Evolutionary conservation across 2,329 filamentous ascomycete genomes (phyloP).

Genomic region (Tolypocladium album): DNA sequence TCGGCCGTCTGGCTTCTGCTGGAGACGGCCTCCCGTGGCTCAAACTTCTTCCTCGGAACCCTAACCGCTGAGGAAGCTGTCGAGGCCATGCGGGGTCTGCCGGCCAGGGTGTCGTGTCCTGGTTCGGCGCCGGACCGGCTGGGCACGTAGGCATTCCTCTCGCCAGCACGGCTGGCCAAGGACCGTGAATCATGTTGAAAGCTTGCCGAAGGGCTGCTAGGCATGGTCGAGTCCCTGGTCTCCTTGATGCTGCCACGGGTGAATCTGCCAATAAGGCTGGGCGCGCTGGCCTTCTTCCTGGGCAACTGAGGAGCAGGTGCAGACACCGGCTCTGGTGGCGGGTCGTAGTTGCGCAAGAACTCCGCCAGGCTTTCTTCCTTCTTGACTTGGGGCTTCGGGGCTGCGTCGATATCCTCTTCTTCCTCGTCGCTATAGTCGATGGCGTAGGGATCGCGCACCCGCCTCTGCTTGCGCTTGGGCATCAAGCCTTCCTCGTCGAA

Average conservation of each 20-base stretch:
- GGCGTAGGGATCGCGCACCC: slow-evolving; percentile 84
- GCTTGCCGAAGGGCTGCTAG: slow-evolving; percentile 13
- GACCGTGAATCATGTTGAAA: slow-evolving; percentile 19
- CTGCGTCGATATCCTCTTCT: slow-evolving; percentile 31
- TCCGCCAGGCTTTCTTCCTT: slow-evolving; percentile 62
- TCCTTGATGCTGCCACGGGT: slow-evolving; percentile 19
- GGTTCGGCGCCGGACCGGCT: slow-evolving; percentile 40
- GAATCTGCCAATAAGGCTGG: slow-evolving; percentile 52
- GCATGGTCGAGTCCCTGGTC: slow-evolving; percentile 15
- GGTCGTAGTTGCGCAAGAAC: slow-evolving; percentile 60
- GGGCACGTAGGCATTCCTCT: slow-evolving; percentile 34
- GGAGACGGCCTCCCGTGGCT: slow-evolving; percentile 40
- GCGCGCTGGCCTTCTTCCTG: slow-evolving; percentile 55
- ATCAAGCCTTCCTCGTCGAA: slow-evolving; percentile 43
- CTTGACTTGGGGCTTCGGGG: slow-evolving; percentile 25
- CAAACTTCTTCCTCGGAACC: slow-evolving; percentile 46
- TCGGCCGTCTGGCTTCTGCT: slow-evolving; percentile 52
- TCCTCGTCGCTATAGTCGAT: slow-evolving; percentile 67
- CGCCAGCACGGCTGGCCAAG: slow-evolving; percentile 27
- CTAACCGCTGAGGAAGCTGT: slow-evolving; percentile 23
- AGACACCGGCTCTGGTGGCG: slow-evolving; percentile 41
- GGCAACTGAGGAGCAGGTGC: slow-evolving; percentile 23
- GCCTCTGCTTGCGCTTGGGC: slow-evolving; percentile 63
- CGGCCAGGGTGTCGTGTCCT: slow-evolving; percentile 22
- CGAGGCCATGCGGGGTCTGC: slow-evolving; percentile 11